Percentiles rank a stretch among this genome's conserved stretches.
These are phyloP conservation scores for Schwanniomyces vanrijiae DNA, from an alignment of 805 yeast genomes.

Conservation along the genomic window DNA sequence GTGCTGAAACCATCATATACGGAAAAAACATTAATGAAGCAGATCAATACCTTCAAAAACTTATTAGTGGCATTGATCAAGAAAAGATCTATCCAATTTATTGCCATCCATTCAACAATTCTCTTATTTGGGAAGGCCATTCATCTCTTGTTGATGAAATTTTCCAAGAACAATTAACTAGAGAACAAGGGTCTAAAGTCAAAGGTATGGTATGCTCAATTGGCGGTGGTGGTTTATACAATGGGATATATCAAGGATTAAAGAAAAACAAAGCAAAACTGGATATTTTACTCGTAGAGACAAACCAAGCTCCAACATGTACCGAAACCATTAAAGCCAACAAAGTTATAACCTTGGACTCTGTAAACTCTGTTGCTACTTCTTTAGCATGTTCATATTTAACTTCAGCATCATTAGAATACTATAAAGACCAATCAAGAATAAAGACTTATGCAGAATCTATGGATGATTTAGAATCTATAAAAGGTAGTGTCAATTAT, in stretches of 20 bases:
- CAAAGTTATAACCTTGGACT: slow-evolving; percentile 42
- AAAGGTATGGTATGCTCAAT: slow-evolving; percentile 53
- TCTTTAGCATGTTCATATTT: slow-evolving; percentile 64
- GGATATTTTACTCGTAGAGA: slow-evolving; percentile 50
- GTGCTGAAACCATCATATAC: slow-evolving; percentile 50
- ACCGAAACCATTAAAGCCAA: slow-evolving; percentile 49
- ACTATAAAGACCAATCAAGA: slow-evolving; percentile 18
- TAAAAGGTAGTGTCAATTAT: slow-evolving; percentile 50
- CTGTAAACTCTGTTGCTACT: slow-evolving; percentile 57
- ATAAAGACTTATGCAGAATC: slow-evolving; percentile 20
- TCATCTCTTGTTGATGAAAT: slow-evolving; percentile 48
- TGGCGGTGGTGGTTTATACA: slow-evolving; percentile 60
- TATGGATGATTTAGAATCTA: slow-evolving; percentile 54
- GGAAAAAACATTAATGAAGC: slow-evolving; percentile 54
- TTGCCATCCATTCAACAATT: slow-evolving; percentile 56
- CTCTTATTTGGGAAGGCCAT: slow-evolving; percentile 57
- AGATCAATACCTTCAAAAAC: slow-evolving; percentile 39
- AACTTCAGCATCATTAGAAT: slow-evolving; percentile 48
- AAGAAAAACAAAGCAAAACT: slow-evolving; percentile 23
- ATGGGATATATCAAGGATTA: slow-evolving; percentile 50
- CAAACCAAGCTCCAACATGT: slow-evolving; percentile 63
- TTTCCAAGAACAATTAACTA: slow-evolving; percentile 22
- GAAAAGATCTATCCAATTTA: slow-evolving; percentile 39
- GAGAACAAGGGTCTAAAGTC: slow-evolving; percentile 19
- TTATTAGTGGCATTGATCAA: slow-evolving; percentile 17